phyloP scores from a whole-genome alignment of 345 rosid species.

The Moringa oleifera region DNA sequence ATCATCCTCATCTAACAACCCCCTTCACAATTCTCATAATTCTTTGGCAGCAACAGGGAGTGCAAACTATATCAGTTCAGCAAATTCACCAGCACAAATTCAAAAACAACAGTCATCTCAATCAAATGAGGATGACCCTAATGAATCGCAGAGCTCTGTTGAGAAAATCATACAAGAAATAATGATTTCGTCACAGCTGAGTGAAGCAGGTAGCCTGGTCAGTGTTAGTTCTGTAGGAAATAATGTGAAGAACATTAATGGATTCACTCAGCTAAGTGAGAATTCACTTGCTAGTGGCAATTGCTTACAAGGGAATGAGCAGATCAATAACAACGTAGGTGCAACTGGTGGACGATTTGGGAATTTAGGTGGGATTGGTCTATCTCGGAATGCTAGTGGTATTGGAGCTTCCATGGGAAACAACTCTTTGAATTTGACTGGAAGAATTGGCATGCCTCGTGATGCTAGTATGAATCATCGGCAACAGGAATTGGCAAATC shows the following conservation, averaged over 20 bases:
- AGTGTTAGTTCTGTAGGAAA: conserved; percentile 33
- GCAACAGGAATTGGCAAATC: conserved; percentile 45
- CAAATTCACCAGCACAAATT: conserved; percentile 31
- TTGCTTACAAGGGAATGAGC: conserved; percentile 28
- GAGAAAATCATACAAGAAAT: conserved; percentile 54
- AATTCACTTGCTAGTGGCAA: conserved; percentile 20
- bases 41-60: conserved; percentile 12
- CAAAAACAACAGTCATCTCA: conserved; percentile 33
- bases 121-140: conserved; percentile 41
- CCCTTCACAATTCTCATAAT: conserved; percentile 27
- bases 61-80: conserved; percentile 24
- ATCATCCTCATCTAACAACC: conserved; percentile 40
- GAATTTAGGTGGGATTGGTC: conserved; percentile 31
- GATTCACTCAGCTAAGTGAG: conserved; percentile 21
- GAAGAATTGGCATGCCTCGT: conserved; percentile 33
- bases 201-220: conserved; percentile 31
- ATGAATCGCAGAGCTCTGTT: conserved; percentile 44
- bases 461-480: conserved; percentile 33
- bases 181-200: conserved; percentile 43
- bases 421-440: conserved; percentile 20
- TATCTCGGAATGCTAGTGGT: conserved; percentile 31
- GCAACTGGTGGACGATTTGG: conserved; percentile 32
- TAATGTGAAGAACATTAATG: conserved; percentile 33
- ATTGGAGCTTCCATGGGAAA: conserved; percentile 37
- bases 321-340: conserved; percentile 18